Evolutionary conservation across 2,329 filamentous ascomycete genomes (phyloP), one percentile per base, ranked within the genome.

Genomic region (Juglanconis sp.): DNA sequence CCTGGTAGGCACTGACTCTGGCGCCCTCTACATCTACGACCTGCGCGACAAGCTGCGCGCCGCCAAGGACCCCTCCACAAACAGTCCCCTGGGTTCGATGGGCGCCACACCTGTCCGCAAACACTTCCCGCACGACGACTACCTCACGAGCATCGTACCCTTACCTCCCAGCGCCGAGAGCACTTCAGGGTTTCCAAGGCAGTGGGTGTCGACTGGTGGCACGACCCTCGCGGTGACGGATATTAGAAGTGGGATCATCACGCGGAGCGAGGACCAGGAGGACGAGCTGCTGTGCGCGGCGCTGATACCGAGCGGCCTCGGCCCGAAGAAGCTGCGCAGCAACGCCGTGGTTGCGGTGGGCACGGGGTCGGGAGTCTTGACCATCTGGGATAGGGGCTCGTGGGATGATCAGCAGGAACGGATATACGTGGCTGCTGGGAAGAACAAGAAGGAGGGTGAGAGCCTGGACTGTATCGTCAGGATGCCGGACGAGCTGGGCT

Each of bases 381-480:
- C 93, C 4, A 77, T 98, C 6, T 99, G 95, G 93, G 94, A 99
- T 73, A 89, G 89, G 66, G 94, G 94, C 1, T 86, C 90, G 1
- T 98, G 95, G 94, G 93, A 96, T 69, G 94, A 98, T 72, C 92
- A 96, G 72, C 91, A 96, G 67, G 92, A 96, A 75, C 85, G 92
- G 56, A 90, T 97, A 68, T 86, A 90, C 53, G 86, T 97, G 8
- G 87, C 92, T 65, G 76, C 79, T 9, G 83, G 80, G 17, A 81
- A 76, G 66, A 76, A 74, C 24, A 69, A 69, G 60, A 64, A 59
- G 56, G 88, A 86, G 8, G 91, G 85, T 49, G 92, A 96, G 72
- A 91, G 90, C 62, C 77, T 97, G 47, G 94, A 98, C 69, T 83
- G 87, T n/a, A 78, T 97, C 62, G 81, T 85, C 1, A 75, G 89